These are phyloP conservation scores for Alternaria angustiovoidea DNA, from an alignment of 2,329 filamentous ascomycete genomes.

Conservation along the genomic window DNA sequence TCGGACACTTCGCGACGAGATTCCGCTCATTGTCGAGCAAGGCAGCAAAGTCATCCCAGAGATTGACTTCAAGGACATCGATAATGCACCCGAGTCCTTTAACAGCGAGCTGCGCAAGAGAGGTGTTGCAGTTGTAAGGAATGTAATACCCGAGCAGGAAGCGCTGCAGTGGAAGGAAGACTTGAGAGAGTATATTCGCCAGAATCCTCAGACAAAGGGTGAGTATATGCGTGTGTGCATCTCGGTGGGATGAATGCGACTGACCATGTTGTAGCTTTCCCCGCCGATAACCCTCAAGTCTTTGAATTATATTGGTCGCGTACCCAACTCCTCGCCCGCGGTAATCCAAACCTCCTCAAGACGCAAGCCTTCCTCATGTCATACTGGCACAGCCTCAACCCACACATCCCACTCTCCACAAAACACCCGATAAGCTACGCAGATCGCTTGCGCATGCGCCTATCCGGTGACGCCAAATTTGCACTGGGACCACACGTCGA, in stretches of 20 bases:
- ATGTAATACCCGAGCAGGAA: conserved; percentile 55
- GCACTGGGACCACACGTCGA: conserved; percentile 66
- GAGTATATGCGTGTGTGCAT: background rate
- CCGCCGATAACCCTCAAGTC: conserved; percentile 58
- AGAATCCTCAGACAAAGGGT: conserved; percentile 57
- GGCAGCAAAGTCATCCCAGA: conserved; percentile 56
- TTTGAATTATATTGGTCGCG: conserved; percentile 62
- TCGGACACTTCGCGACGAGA: conserved; percentile 53
- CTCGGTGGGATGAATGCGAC: background rate
- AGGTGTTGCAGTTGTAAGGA: conserved; percentile 58
- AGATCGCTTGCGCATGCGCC: conserved; percentile 62
- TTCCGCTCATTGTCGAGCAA: conserved; percentile 53
- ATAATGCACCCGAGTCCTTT: conserved; percentile 63
- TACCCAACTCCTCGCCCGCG: conserved; percentile 57
- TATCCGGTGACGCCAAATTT: conserved; percentile 62
- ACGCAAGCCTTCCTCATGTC: conserved; percentile 59
- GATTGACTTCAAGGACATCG: conserved; percentile 58
- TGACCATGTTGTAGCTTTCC: conserved; percentile 52
- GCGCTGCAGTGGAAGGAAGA: conserved; percentile 56
- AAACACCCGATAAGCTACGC: conserved; percentile 58
- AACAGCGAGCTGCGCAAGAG: conserved; percentile 66
- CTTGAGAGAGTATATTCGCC: conserved; percentile 54
- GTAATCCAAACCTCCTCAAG: conserved; percentile 57
- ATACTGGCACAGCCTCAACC: conserved; percentile 58
- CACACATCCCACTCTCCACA: conserved; percentile 54